A percentile compares a stretch with the other conserved stretches of the same genome.
Conservation (phyloP, 225 moss, liverwort and hornwort species). For the Asterella californica region DNA sequence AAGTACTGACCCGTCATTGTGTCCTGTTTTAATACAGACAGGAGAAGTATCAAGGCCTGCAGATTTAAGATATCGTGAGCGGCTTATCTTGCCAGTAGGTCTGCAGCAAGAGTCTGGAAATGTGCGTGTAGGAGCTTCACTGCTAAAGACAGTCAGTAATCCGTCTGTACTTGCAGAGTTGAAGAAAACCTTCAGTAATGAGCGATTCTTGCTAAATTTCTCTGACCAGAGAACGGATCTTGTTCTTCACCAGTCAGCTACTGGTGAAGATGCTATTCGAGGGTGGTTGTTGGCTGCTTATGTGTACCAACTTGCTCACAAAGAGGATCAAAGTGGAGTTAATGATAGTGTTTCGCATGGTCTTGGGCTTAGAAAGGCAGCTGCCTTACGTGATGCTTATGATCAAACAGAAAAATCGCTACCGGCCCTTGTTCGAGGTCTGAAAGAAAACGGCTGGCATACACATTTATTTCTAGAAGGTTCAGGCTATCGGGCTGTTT, state of each 20-base stretch:
- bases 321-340: constrained; percentile 16
- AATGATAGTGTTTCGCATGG: constrained; percentile 19
- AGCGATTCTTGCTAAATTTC: constrained; percentile 73
- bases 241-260: constrained; percentile 89
- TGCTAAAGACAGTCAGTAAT: constrained; percentile 50
- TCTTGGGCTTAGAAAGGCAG: constrained; percentile 50
- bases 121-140: constrained; percentile 67
- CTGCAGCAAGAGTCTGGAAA: constrained; percentile 80
- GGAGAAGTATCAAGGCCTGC: constrained; percentile 82
- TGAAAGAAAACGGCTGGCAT: constrained; percentile 84
- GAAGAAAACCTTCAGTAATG: constrained; percentile 58
- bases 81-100: constrained; percentile 65
- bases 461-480: constrained; percentile 87
- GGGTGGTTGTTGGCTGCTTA: constrained; percentile 92
- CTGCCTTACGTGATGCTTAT: constrained; percentile 71
- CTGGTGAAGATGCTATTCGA: constrained; percentile 84
- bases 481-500: constrained; percentile 73
- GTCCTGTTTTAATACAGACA: constrained; percentile 45
- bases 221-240: constrained; percentile 84
- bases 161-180: constrained; percentile 67
- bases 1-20: background rate
- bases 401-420: constrained; percentile 68
- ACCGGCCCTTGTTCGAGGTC: constrained; percentile 67
- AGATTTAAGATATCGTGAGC: constrained; percentile 73
- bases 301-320: constrained; percentile 57